These are phyloP conservation scores for Dioscorea dumetorum DNA, from an alignment of 106 monocot species.

Conservation along the genomic window DNA sequence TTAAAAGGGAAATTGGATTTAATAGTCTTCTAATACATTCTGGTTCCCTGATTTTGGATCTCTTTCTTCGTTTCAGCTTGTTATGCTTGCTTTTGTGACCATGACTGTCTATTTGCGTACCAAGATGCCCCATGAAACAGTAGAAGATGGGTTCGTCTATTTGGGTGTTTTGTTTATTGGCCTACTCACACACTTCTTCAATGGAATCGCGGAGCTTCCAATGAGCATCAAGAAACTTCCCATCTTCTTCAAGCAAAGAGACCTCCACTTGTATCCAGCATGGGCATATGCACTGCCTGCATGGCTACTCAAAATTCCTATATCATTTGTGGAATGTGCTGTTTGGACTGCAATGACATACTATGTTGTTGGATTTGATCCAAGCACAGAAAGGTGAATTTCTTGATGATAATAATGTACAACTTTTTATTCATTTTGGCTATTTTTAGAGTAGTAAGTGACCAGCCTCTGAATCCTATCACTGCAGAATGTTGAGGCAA, in stretches of 20 bases:
- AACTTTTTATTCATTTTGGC: not conserved
- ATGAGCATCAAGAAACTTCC: slow-evolving; percentile 68
- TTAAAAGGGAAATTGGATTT: too few relatives aligned
- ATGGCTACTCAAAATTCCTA: slow-evolving; percentile 63
- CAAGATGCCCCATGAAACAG: slow-evolving; percentile 29
- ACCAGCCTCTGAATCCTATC: not conserved
- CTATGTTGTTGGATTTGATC: slow-evolving; percentile 62
- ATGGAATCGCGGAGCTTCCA: slow-evolving; percentile 49
- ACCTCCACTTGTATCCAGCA: slow-evolving; percentile 51
- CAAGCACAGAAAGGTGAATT: slow-evolving; percentile 33
- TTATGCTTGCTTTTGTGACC: slow-evolving; percentile 14
- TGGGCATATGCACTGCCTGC: slow-evolving; percentile 57
- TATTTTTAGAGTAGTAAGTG: not conserved
- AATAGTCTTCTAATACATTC: too few relatives aligned
- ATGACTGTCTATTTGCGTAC: slow-evolving; percentile 64
- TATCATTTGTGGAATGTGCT: slow-evolving; percentile 42
- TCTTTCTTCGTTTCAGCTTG: slow-evolving; percentile 13
- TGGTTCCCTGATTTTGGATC: not conserved
- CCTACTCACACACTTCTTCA: slow-evolving; percentile 37
- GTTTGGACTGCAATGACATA: slow-evolving; percentile 45
- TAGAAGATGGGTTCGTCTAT: slow-evolving; percentile 30
- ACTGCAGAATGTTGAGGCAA: slow-evolving; percentile 36
- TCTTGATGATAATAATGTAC: not conserved
- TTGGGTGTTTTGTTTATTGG: slow-evolving; percentile 51
- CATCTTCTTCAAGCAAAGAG: slow-evolving; percentile 69